Evolutionary conservation across 345 rosid species (phyloP).

Genomic region (Syzygium jambos): DNA sequence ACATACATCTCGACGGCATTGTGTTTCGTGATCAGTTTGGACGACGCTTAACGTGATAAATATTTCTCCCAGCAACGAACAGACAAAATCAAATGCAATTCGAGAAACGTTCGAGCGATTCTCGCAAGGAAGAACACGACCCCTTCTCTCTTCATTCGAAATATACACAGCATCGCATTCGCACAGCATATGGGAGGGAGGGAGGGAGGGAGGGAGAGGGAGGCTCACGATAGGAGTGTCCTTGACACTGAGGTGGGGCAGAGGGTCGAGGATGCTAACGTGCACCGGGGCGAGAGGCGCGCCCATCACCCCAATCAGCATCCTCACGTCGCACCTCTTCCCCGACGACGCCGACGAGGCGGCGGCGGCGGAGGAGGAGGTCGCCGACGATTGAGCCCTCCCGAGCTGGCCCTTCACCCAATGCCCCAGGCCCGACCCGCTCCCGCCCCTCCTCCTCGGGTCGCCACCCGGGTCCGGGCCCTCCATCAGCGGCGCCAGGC

Average conservation of each 20-base stretch:
- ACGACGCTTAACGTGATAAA: too few species aligned
- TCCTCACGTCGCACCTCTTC: constrained; percentile 64
- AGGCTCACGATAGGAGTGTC: constrained; percentile 57
- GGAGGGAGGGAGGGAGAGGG: neutral
- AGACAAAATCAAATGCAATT: neutral
- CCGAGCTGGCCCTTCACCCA: constrained; percentile 81
- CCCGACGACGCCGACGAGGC: constrained; percentile 14
- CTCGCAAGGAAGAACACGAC: neutral
- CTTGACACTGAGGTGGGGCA: constrained; percentile 82
- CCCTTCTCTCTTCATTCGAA: neutral
- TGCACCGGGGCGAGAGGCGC: constrained; percentile 89
- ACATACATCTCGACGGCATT: neutral
- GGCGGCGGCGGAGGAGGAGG: neutral
- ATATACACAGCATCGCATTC: neutral
- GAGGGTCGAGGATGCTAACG: constrained; percentile 57
- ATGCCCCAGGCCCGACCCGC: constrained; percentile 52
- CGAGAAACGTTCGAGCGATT: neutral
- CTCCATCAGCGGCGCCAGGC: constrained; percentile 33
- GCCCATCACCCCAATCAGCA: constrained; percentile 81
- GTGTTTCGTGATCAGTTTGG: neutral
- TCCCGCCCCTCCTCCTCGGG: constrained; percentile 13
- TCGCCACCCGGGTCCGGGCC: constrained; percentile 31
- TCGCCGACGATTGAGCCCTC: constrained; percentile 36
- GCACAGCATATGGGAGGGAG: neutral
- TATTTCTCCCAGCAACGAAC: neutral